Evolutionary conservation across 108 stramenopile species (phyloP).

Genomic region (Fragilariopsis cylindrus): DNA sequence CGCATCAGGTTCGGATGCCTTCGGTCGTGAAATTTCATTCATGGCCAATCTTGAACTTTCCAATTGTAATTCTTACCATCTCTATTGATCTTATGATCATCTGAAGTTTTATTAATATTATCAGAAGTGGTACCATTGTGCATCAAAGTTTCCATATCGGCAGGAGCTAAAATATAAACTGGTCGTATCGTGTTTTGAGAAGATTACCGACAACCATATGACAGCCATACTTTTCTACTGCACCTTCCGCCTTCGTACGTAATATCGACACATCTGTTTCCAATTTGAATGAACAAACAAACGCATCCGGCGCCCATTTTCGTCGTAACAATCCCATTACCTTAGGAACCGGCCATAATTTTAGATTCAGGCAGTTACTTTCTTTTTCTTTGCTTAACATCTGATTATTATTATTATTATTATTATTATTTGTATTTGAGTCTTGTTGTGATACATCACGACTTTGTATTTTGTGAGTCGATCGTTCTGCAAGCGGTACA

Average conservation of each 20-base stretch:
- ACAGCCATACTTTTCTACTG: conserved; percentile 87
- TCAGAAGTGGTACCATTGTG: background rate
- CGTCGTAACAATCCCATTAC: conserved; percentile 70
- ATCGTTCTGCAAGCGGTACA: conserved; percentile 75
- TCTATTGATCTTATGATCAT: conserved; percentile 10
- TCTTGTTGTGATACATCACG: conserved; percentile 25
- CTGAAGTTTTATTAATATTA: conserved; percentile 4
- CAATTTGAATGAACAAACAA: conserved; percentile 97
- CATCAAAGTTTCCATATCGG: conserved; percentile 12
- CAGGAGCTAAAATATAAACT: conserved; percentile 68
- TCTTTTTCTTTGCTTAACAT: conserved; percentile 12
- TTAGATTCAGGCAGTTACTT: conserved; percentile 50
- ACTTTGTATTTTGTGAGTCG: conserved; percentile 95
- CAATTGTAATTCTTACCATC: background rate
- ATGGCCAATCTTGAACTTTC: conserved; percentile 38
- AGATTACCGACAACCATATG: conserved; percentile 97
- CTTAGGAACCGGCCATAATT: conserved; percentile 90
- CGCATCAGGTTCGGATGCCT: conserved; percentile 37
- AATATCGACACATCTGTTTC: conserved; percentile 93
- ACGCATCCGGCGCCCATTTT: conserved; percentile 90
- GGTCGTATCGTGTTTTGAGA: conserved; percentile 83
- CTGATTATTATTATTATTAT: too few relatives aligned
- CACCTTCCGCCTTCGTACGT: conserved; percentile 80
- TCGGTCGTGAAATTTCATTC: conserved; percentile 31
- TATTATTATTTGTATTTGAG: background rate